These are phyloP conservation scores for Irpex lacteus DNA, from an alignment of 1,284 basidiomycete species.

Conservation along the genomic window DNA sequence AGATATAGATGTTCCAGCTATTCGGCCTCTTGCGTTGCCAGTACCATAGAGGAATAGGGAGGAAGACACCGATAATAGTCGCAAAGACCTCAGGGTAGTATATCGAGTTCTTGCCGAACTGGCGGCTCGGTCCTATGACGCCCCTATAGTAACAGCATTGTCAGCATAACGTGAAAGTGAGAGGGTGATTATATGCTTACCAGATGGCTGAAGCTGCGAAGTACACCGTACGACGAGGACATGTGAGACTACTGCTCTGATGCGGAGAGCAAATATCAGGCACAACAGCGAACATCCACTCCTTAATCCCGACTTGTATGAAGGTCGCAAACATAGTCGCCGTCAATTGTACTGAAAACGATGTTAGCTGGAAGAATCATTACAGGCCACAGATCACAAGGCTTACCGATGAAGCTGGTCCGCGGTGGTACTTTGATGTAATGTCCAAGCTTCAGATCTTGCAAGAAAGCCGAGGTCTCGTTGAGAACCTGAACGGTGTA, in stretches of 20 bases:
- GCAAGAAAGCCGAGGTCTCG: slow-evolving; percentile 78
- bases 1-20: slow-evolving; percentile 77
- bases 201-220: slow-evolving; percentile 89
- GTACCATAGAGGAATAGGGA: slow-evolving; percentile 85
- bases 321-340: slow-evolving; percentile 74
- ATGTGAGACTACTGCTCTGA: slow-evolving; percentile 75
- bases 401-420: slow-evolving; percentile 74
- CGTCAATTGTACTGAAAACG: slow-evolving; percentile 66
- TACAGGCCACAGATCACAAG: not conserved
- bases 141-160: slow-evolving; percentile 54
- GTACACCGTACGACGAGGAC: slow-evolving; percentile 85
- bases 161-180: not conserved
- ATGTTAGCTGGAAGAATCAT: not conserved
- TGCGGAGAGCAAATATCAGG: slow-evolving; percentile 69
- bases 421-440: slow-evolving; percentile 97
- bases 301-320: slow-evolving; percentile 86
- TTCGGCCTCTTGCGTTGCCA: slow-evolving; percentile 77
- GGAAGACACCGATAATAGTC: slow-evolving; percentile 71
- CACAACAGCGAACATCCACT: slow-evolving; percentile 79
- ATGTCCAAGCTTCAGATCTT: slow-evolving; percentile 94
- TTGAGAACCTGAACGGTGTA: slow-evolving; percentile 82
- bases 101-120: slow-evolving; percentile 73
- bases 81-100: slow-evolving; percentile 87
- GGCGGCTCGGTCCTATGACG: slow-evolving; percentile 81
- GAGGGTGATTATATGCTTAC: slow-evolving; percentile 41